Base-by-base conservation (phyloP, 1,139 yeast species). In the Saccharomyces uvarum region DNA sequence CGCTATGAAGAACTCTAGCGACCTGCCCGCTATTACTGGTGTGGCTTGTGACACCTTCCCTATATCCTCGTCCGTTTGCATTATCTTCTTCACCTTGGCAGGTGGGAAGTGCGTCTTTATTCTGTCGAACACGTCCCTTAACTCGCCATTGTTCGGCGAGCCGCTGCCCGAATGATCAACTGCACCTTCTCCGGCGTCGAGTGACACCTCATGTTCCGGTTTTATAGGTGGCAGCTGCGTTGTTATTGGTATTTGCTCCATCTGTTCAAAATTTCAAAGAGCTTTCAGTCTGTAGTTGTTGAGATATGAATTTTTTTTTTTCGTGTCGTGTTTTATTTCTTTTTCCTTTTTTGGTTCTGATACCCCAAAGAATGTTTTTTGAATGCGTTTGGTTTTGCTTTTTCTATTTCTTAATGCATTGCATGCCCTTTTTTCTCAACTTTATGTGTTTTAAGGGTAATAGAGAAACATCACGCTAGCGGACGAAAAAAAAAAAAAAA, bases 41-140 rank as follows among this genome's bases (percentile, higher is more conserved):
- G 99, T 93, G 3, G 97, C 98, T 69, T 91, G 98, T 8, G 99
- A 97, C 14, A 95, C 99, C 70, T 93, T 93, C 4, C 99, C 99
- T 51, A 93, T 91, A 62, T 93, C 99, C 63, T 93, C 99, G 70
- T 93, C 99, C 52, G 96, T 86, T 69, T 93, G 99, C 97, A 93
- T 91, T 56, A 93, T 82, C 67, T 95, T 88, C 75, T 93, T 93
- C 68, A 93, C 91, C 59, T 98, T 81, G 2, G 99, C 99, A 51
- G 96, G 95, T 4, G 99, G 99, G 74, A 93, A 91, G 67, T 93
- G 96, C 50, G 98, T 91, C 72, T 88, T 89, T 65, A 91, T 87
- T 50, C 62, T 60, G 41, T 61, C 63, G 53, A 67, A 64, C 7
- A 66, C 61, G 16, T 56, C 62, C 53, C 55, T 62, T 56, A 55